phyloP scores from a whole-genome alignment of 2,329 filamentous ascomycete genomes.

The Penicillium aurantiogriseum region DNA sequence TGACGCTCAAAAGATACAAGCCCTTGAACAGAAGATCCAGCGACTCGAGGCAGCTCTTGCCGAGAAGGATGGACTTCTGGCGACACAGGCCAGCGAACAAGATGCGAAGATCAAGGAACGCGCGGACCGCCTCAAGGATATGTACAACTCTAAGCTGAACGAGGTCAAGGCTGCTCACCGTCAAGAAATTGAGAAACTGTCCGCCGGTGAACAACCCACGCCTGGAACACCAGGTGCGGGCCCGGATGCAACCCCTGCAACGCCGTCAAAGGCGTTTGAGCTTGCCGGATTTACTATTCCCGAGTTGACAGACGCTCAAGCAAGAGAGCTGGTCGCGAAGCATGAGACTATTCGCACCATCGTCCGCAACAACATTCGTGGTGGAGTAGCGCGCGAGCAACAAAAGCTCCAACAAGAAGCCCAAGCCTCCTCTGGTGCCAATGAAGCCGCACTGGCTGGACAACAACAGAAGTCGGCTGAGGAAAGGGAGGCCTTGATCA shows the following conservation, averaged over 20 bases:
- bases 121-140: slow-evolving; percentile 62
- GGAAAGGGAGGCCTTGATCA: slow-evolving; percentile 43
- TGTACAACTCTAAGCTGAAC: slow-evolving; percentile 66
- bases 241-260: slow-evolving; percentile 27
- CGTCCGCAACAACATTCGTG: slow-evolving; percentile 59
- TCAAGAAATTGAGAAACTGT: slow-evolving; percentile 50
- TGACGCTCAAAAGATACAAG: slow-evolving; percentile 58
- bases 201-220: slow-evolving; percentile 40
- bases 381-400: slow-evolving; percentile 41
- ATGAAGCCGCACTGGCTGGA: slow-evolving; percentile 39
- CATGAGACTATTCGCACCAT: slow-evolving; percentile 52
- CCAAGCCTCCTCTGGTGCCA: slow-evolving; percentile 26
- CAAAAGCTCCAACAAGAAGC: slow-evolving; percentile 43
- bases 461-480: slow-evolving; percentile 41
- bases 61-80: slow-evolving; percentile 47
- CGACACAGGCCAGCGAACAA: slow-evolving; percentile 51
- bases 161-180: slow-evolving; percentile 53
- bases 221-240: slow-evolving; percentile 24
- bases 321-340: slow-evolving; percentile 49
- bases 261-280: slow-evolving; percentile 34
- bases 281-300: slow-evolving; percentile 25
- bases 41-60: slow-evolving; percentile 52
- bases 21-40: slow-evolving; percentile 60
- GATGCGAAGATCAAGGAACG: slow-evolving; percentile 50
- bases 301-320: slow-evolving; percentile 50